phyloP scores from a whole-genome alignment of 2,329 filamentous ascomycete species.

The Fusarium compactum region DNA sequence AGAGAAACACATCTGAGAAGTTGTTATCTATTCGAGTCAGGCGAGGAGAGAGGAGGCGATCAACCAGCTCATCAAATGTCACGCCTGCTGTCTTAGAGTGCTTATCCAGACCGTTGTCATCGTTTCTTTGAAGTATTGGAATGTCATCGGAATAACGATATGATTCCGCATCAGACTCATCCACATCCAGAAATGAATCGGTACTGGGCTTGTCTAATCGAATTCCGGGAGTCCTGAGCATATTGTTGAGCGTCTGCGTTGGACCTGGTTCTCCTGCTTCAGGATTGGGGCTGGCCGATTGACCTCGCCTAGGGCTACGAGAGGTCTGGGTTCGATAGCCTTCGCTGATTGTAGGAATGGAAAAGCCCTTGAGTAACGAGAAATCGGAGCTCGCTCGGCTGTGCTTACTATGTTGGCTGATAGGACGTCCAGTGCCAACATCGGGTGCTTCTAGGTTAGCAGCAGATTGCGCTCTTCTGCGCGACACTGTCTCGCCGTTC shows the following conservation, averaged over 20 bases:
- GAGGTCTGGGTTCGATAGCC: constrained; percentile 49
- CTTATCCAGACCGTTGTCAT: constrained; percentile 68
- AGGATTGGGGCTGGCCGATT: constrained; percentile 26
- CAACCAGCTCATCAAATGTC: constrained; percentile 79
- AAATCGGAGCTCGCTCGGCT: constrained; percentile 79
- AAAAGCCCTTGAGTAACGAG: constrained; percentile 68
- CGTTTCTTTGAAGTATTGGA: constrained; percentile 74
- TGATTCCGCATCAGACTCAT: constrained; percentile 77
- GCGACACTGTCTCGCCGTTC: constrained; percentile 58
- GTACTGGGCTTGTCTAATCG: constrained; percentile 61
- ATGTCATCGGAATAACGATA: constrained; percentile 75
- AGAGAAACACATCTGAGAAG: constrained; percentile 89
- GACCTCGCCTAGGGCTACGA: constrained; percentile 51
- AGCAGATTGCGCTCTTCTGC: constrained; percentile 71
- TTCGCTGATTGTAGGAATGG: constrained; percentile 60
- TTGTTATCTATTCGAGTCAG: constrained; percentile 90
- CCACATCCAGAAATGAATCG: constrained; percentile 74
- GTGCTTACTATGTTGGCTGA: constrained; percentile 73
- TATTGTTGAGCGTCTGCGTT: constrained; percentile 60
- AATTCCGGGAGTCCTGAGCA: constrained; percentile 65
- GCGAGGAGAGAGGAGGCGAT: constrained; percentile 84
- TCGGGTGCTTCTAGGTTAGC: constrained; percentile 71
- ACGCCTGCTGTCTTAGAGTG: constrained; percentile 65
- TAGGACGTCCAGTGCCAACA: constrained; percentile 61
- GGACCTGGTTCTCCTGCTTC: constrained; percentile 39